Evolutionary conservation across 1,284 basidiomycete genomes (phyloP), one percentile per base, ranked within the genome.

Genomic region (Heimioporus retisporus): DNA sequence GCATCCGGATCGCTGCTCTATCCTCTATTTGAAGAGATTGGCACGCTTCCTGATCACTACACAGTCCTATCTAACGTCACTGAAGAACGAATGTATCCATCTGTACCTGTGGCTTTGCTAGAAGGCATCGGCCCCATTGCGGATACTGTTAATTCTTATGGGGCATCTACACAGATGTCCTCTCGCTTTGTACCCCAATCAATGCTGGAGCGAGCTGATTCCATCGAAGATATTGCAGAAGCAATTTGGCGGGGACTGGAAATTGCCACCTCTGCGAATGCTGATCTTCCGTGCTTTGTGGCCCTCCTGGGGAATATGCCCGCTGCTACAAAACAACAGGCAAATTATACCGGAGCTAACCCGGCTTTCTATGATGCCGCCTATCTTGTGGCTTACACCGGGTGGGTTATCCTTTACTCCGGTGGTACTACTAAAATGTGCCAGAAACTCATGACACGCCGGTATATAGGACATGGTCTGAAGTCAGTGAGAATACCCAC

Each of bases 311-410:
- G 65, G 1, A 59, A 59, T 11, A 60, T 71, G 65, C 16, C 69
- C 1, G 60, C 62, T 57, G 65, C 69, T 23, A 64, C 69, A 6
- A 60, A 42, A 14, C 54, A 60, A 4, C 59, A 25, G 19, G 59
- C 62, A 21, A 68, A 69, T 19, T 56, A 54, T 51, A 68, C 65
- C 0, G 69, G 60, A 2, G 65, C 69, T 1, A 69, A 70, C 55
- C 68, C 68, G 0, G 60, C 56, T 19, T 46, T 68, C 11, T 70
- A 71, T 28, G 60, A 60, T 5, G 68, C 65, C 19, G 31, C 68
- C 4, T 68, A 69, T 69, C 62, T 64, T 23, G 65, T 70, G 21
- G n/a, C 56, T 28, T 71, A 55, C 46, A 21, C 64, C 8, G 69
- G 25, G 69, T 68, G 35, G 11, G 65, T 56, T 19, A 25, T 54